Evolutionary conservation across 495 filamentous ascomycete genomes (phyloP).

Genomic region (Trichoderma asperelloides): DNA sequence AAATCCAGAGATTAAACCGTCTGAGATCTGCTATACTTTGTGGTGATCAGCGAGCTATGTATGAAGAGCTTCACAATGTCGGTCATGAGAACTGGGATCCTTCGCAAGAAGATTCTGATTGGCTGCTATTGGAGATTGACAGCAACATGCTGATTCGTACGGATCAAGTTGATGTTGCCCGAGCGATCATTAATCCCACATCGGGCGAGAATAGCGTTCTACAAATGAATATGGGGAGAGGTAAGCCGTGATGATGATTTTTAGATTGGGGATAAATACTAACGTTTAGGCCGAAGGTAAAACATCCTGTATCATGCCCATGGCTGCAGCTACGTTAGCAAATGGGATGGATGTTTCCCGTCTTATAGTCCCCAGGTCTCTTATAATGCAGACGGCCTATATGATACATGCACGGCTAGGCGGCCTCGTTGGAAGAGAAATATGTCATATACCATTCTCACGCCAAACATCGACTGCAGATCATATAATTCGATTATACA

Average conservation of each 20-base stretch:
- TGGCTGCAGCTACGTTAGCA: constrained; percentile 41
- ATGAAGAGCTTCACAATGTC: constrained; percentile 31
- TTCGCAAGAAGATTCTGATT: constrained; percentile 32
- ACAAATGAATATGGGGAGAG: constrained; percentile 48
- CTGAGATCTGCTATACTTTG: constrained; percentile 12
- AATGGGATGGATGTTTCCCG: constrained; percentile 33
- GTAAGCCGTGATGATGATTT: constrained; percentile 16
- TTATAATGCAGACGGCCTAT: constrained; percentile 43
- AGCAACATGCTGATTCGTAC: constrained; percentile 41
- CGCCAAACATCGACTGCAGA: constrained; percentile 28
- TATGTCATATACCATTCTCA: constrained; percentile 44
- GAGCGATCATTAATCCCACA: constrained; percentile 38
- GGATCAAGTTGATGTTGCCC: constrained; percentile 45
- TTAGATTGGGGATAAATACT: not conserved
- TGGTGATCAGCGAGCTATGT: constrained; percentile 12
- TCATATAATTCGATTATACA: constrained; percentile 26
- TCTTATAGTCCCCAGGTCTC: constrained; percentile 42
- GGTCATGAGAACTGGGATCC: constrained; percentile 48
- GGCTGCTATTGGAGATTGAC: constrained; percentile 52
- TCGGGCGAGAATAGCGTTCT: constrained; percentile 42
- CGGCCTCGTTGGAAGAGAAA: constrained; percentile 35
- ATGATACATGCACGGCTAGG: constrained; percentile 38
- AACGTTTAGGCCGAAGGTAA: constrained; percentile 23
- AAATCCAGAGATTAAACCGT: constrained; percentile 32
- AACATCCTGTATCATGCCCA: constrained; percentile 47